Evolutionary conservation across 495 filamentous ascomycete species (phyloP), one percentile per base, ranked within the genome.

Genomic region (Astrothelium subdiscretum): DNA sequence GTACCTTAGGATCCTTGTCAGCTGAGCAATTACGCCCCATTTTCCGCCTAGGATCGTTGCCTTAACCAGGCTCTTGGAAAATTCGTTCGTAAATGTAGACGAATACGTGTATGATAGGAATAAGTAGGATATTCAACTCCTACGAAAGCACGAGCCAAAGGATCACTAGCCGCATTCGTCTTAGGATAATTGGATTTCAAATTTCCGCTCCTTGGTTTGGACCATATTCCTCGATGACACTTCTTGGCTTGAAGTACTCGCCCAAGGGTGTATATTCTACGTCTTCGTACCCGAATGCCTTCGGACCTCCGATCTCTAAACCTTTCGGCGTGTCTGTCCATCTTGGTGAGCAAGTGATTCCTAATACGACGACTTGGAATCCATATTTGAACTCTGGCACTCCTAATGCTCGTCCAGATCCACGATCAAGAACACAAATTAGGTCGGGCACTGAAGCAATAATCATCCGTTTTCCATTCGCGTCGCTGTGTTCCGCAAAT

Each of bases 301-400:
- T 75, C 0, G 80, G 80, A 0, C 81, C 81, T 32, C 80, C 80
- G 43, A 81, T 74, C 59, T 78, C 75, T 6, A 83, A 70, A 3
- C 79, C 80, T 59, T 76, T 70, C 29, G 73, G 61, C 20, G 77
- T 81, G 1, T 72, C 71, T 2, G 80, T 83, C 82, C 83, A 85
- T 57, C 76, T 72, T 44, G 80, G 78, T 27, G 81, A 84, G 3
- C 79, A 80, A 1, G 79, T 75, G 59, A 87, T 80, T 2, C 78
- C 82, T 12, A 85, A 68, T 0, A 85, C 80, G 13, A 76, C 74
- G 5, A 86, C 83, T 54, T 80, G 70, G 48, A 85, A 66, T 0
- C 84, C 84, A 63, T 84, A 86, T 18, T 79, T 69, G 68, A 82
- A 86, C 66, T 87, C 84, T 0, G 82, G 78, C 5, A 82, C 80